These are phyloP conservation scores for Neocucurbitaria cava DNA, from an alignment of 2,329 filamentous ascomycete species.

Conservation along the genomic window DNA sequence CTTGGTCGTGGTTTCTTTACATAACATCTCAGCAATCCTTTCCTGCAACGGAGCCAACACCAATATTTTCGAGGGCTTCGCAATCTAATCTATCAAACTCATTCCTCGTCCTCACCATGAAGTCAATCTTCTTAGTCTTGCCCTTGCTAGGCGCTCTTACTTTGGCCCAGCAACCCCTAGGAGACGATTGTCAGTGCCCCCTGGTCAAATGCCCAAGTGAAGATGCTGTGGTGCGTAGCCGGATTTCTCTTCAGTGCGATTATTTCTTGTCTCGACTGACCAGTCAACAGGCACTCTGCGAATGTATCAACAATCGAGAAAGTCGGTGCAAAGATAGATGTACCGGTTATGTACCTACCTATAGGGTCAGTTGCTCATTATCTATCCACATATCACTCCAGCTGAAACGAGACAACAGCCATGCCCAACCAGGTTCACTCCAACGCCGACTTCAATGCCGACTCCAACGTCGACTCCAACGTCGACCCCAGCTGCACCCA, in stretches of 20 bases:
- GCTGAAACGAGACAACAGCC: not conserved
- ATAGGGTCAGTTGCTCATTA: not conserved
- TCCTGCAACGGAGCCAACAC: not conserved
- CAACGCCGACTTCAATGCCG: conserved; percentile 7
- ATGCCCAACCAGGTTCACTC: not conserved
- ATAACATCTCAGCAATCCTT: not conserved
- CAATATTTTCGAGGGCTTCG: not conserved
- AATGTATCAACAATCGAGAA: conserved; percentile 37
- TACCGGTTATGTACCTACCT: conserved; percentile 24
- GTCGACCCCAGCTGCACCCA: not conserved
- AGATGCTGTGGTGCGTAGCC: conserved; percentile 26
- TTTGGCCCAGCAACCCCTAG: conserved; percentile 20
- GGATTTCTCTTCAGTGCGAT: not conserved
- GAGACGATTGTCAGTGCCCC: conserved; percentile 29
- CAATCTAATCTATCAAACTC: not conserved
- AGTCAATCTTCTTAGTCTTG: conserved; percentile 23
- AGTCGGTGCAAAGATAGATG: conserved; percentile 29
- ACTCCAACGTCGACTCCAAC: conserved; percentile 1
- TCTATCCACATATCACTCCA: not conserved
- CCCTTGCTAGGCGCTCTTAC: conserved; percentile 22
- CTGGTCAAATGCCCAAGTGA: conserved; percentile 33
- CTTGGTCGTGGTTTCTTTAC: not conserved
- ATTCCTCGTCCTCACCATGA: conserved; percentile 20
- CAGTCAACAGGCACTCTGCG: conserved; percentile 29
- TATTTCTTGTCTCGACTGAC: not conserved